A percentile compares a stretch with the other conserved stretches of the same genome.
phyloP scores from a whole-genome alignment of 768 basidiomycete species.

The Lactarius sanguifluus region DNA sequence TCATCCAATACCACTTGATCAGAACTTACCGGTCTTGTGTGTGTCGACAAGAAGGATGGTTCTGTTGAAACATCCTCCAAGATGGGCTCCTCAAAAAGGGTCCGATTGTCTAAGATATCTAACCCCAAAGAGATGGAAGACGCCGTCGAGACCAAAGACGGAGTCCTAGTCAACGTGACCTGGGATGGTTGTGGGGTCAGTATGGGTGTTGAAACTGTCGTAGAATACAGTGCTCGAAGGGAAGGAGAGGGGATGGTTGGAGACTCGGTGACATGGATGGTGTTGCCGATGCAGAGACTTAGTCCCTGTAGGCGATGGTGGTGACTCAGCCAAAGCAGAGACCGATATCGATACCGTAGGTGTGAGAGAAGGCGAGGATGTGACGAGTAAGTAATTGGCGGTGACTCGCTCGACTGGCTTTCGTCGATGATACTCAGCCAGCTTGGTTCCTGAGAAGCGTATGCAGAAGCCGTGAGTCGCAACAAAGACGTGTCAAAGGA shows the following conservation, averaged over 20 bases:
- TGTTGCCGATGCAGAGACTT: slow-evolving; percentile 34
- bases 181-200: slow-evolving; percentile 27
- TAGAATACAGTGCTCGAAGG: slow-evolving; percentile 34
- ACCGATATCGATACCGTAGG: slow-evolving; percentile 46
- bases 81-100: slow-evolving; percentile 31
- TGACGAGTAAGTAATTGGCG: slow-evolving; percentile 38
- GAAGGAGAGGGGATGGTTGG: slow-evolving; percentile 35
- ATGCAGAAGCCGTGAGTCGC: slow-evolving; percentile 50
- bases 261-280: slow-evolving; percentile 36
- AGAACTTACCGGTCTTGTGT: slow-evolving; percentile 34
- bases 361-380: slow-evolving; percentile 42
- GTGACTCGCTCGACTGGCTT: slow-evolving; percentile 32
- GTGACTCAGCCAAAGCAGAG: slow-evolving; percentile 35
- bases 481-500: slow-evolving; percentile 77
- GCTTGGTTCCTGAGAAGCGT: slow-evolving; percentile 33
- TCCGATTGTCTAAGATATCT: slow-evolving; percentile 33
- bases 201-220: slow-evolving; percentile 18
- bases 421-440: slow-evolving; percentile 30
- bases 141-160: slow-evolving; percentile 35
- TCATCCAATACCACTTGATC: slow-evolving; percentile 1
- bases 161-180: slow-evolving; percentile 37
- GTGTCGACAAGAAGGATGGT: slow-evolving; percentile 56
- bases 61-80: slow-evolving; percentile 49
- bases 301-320: slow-evolving; percentile 37
- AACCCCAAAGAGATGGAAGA: slow-evolving; percentile 37